Conservation (phyloP, 495 filamentous ascomycete genomes). For the Penicillium lagena region DNA sequence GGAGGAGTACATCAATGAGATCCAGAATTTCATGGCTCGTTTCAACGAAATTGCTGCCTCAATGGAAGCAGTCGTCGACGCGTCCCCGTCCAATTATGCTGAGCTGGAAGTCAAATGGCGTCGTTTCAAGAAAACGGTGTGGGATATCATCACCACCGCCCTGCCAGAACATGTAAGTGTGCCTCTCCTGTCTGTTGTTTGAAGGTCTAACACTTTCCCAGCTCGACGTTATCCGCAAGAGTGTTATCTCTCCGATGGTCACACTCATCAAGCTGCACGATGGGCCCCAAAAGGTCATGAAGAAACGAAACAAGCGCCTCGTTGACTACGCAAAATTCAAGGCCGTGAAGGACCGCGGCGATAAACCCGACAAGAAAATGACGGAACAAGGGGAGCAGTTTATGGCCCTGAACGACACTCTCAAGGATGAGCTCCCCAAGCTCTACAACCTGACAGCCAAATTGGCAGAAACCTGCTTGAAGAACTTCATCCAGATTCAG, state of each 20-base stretch:
- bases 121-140: constrained; percentile 70
- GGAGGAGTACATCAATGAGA: constrained; percentile 73
- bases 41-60: constrained; percentile 63
- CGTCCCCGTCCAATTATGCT: constrained; percentile 55
- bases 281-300: constrained; percentile 78
- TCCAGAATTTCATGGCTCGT: constrained; percentile 62
- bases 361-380: constrained; percentile 77
- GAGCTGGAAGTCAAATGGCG: constrained; percentile 92
- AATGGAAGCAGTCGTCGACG: constrained; percentile 60
- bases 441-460: constrained; percentile 73
- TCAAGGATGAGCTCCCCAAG: constrained; percentile 88
- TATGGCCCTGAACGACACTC: constrained; percentile 78
- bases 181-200: constrained; percentile 2
- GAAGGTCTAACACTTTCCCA: constrained; percentile 22
- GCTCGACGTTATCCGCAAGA: constrained; percentile 69
- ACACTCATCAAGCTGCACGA: constrained; percentile 73
- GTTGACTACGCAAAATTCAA: constrained; percentile 83
- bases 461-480: constrained; percentile 71
- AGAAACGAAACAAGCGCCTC: constrained; percentile 84
- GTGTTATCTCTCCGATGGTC: constrained; percentile 83
- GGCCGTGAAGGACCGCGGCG: constrained; percentile 65
- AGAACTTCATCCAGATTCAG: constrained; percentile 77
- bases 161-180: constrained; percentile 79
- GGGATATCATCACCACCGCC: constrained; percentile 70
- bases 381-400: constrained; percentile 79